These are phyloP conservation scores for Waitea zeae DNA, from an alignment of 1,284 basidiomycete genomes.

Conservation along the genomic window DNA sequence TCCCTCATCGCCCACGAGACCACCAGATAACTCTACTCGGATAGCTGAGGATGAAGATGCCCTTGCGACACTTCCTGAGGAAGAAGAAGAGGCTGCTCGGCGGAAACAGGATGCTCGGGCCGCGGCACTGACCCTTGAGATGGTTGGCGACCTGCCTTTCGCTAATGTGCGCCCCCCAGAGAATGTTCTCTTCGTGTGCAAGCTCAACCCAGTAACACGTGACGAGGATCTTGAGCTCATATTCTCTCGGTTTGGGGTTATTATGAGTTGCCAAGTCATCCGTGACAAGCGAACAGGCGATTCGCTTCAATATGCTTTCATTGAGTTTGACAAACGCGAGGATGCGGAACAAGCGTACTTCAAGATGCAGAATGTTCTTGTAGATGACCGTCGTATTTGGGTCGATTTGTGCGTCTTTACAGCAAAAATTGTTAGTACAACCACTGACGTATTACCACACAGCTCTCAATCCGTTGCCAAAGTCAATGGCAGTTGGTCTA, in stretches of 20 bases:
- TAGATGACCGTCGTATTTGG: conserved; percentile 98
- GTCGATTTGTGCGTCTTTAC: conserved; percentile 70
- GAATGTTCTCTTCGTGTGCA: conserved; percentile 98
- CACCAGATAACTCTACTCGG: conserved; percentile 72
- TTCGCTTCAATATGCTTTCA: conserved; percentile 94
- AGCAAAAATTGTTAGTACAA: not conserved
- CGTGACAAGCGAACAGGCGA: conserved; percentile 93
- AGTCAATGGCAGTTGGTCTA: conserved; percentile 57
- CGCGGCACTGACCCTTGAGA: conserved; percentile 92
- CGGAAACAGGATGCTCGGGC: conserved; percentile 79
- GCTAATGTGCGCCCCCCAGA: conserved; percentile 96
- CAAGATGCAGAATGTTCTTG: conserved; percentile 98
- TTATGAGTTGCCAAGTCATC: conserved; percentile 96
- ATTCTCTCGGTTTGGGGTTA: conserved; percentile 88
- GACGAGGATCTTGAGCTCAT: conserved; percentile 97
- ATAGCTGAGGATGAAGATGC: conserved; percentile 89
- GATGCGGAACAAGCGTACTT: conserved; percentile 97
- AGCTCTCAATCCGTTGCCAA: conserved; percentile 85
- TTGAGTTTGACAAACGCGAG: conserved; percentile 90
- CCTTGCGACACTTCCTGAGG: conserved; percentile 57
- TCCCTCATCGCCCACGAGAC: conserved; percentile 58
- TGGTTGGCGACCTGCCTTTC: conserved; percentile 98
- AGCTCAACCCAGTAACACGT: conserved; percentile 88
- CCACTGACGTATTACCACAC: not conserved
- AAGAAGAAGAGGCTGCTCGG: conserved; percentile 64